These are phyloP conservation scores for Cicer pinnatifidum DNA, from an alignment of 306 rosid genomes.

Conservation along the genomic window DNA sequence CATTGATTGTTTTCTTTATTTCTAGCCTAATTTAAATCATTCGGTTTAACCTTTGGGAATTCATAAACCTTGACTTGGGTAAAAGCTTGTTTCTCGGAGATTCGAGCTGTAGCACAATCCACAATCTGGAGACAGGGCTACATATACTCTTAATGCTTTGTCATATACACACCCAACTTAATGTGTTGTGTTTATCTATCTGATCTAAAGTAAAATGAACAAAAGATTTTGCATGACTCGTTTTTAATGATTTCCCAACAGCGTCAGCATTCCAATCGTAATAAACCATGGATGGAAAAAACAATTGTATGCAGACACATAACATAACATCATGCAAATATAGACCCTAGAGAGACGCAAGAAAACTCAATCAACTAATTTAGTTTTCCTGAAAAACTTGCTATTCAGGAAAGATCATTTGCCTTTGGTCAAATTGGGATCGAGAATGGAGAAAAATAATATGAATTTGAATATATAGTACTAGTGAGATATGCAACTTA, in stretches of 20 bases:
- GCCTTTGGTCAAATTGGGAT: neutral
- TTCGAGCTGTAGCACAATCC: neutral
- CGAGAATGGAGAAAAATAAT: slow-evolving; percentile 17
- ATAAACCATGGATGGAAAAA: slow-evolving; percentile 13
- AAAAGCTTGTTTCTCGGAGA: slow-evolving; percentile 19
- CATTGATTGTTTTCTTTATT: slow-evolving; percentile 1
- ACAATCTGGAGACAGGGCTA: neutral
- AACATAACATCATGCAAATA: slow-evolving; percentile 15
- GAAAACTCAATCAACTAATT: slow-evolving; percentile 34
- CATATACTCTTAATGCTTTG: neutral
- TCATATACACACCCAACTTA: slow-evolving; percentile 13
- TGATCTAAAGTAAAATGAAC: slow-evolving; percentile 10
- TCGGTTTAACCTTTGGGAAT: slow-evolving; percentile 3
- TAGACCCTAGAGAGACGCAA: neutral
- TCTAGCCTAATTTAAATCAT: neutral
- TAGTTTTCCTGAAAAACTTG: slow-evolving; percentile 12
- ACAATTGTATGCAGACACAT: neutral
- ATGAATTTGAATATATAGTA: slow-evolving; percentile 6
- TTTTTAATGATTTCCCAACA: slow-evolving; percentile 2
- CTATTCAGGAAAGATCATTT: slow-evolving; percentile 1
- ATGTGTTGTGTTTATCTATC: slow-evolving; percentile 13
- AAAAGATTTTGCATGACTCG: neutral
- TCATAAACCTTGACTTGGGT: neutral
- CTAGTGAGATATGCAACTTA: neutral
- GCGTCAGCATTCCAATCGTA: neutral